Base-by-base conservation (phyloP, 805 yeast genomes). In the Kodamaea kakaduensis region DNA sequence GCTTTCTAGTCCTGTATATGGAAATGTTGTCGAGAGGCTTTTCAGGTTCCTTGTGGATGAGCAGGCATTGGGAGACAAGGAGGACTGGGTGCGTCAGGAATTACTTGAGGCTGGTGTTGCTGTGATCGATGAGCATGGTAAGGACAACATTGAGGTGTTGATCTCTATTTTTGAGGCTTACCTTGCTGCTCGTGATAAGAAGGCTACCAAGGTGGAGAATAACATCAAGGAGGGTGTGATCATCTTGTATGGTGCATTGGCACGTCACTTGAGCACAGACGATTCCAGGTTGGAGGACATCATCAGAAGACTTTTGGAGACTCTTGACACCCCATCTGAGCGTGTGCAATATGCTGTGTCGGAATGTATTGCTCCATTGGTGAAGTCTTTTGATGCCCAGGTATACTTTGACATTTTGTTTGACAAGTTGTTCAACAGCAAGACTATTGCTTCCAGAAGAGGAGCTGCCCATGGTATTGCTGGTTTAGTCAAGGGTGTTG, bases 401-500 rank as follows among this genome's bases (percentile, higher is more conserved):
- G 56, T 59, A 1, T 77, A 82, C 45, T 61, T 85, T 38, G 83
- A 80, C 23, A 46, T 51, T 3, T 63, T 88, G 32, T 73, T 84
- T 51, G 74, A 65, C 5, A 77, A 73, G 45, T 63, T 89, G 17
- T 77, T 84, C 51, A 55, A 60, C 6, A 78, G 77, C 2, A 62
- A 64, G 20, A 37, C 41, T 14, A 51, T 66, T 24, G 73, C 74
- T 1, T 66, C 69, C n/a, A 73, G 96, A 54, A 75, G 90, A 45
- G 99, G 97, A 52, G 90, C 96, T 2, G 97, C 97, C 1, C 88
- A 85, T 63, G 98, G 97, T 58, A 73, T 93, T 48, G 84, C 97
- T 15, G 99, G 99, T 44, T 61, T 93, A 29, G 90, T 84, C 3
- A 82, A 85, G 52, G 98, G 99, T 40, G 73, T 78, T 15, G 98